These are phyloP conservation scores for Gnaphalium uliginosum DNA, from an alignment of 129 eudicot genomes.

Conservation along the genomic window DNA sequence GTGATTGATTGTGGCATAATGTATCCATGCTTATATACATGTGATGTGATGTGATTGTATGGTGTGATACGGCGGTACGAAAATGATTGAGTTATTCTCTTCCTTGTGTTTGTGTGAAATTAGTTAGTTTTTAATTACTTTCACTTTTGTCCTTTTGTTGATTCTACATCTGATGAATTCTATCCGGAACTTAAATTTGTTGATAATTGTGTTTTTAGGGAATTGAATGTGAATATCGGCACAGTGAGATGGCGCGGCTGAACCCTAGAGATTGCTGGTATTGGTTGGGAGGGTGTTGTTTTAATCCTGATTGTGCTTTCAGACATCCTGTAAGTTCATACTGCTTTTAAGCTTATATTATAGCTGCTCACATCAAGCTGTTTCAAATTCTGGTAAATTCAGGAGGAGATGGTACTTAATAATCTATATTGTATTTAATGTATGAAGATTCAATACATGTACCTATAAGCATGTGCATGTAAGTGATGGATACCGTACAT, in stretches of 20 bases:
- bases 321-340: conserved; percentile 72
- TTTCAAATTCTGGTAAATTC: neutral
- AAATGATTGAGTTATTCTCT: neutral
- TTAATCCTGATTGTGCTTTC: conserved; percentile 56
- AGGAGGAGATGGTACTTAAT: neutral
- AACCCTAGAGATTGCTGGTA: conserved; percentile 84
- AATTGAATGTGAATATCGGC: conserved; percentile 66
- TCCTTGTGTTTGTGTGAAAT: conserved; percentile 12
- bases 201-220: conserved; percentile 44
- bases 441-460: neutral
- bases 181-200: neutral
- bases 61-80: conserved; percentile 1
- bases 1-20: conserved; percentile 6
- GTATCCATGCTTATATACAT: conserved; percentile 22
- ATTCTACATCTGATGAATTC: conserved; percentile 10
- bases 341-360: neutral
- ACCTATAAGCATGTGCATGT: neutral
- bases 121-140: neutral
- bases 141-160: neutral
- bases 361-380: conserved; percentile 9
- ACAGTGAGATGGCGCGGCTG: conserved; percentile 64
- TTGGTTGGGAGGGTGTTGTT: conserved; percentile 65
- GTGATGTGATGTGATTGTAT: no score
- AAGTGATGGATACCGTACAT: neutral
- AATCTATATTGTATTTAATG: neutral